Percentiles rank a stretch among this genome's conserved stretches.
Evolutionary conservation across 306 rosid species (phyloP).

Genomic region (Lagenaria siceraria): DNA sequence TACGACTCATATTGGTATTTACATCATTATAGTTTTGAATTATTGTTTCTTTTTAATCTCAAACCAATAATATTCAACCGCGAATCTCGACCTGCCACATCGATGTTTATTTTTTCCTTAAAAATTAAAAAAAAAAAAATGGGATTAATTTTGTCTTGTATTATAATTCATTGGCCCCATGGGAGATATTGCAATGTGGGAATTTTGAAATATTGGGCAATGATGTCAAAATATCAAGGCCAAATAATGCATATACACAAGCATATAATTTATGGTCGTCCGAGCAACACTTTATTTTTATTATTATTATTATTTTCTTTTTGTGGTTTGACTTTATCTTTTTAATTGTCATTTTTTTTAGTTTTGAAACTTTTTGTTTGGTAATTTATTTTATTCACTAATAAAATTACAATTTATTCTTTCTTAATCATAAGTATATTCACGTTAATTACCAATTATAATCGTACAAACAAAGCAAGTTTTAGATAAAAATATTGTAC

Average conservation of each 20-base stretch:
- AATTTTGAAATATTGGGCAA: slow-evolving; percentile 2
- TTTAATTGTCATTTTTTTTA: background rate
- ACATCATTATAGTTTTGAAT: background rate
- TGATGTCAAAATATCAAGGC: background rate
- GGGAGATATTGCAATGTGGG: background rate
- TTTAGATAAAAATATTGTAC: no score
- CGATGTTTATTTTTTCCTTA: background rate
- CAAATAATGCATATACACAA: background rate
- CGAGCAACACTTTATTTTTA: background rate
- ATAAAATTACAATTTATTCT: background rate
- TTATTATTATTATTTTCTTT: background rate
- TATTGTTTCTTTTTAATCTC: background rate
- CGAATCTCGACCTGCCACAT: slow-evolving; percentile 4
- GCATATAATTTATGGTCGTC: background rate
- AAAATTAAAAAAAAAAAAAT: no score
- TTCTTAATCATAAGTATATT: background rate
- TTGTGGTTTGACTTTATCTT: background rate
- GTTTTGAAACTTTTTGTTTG: background rate
- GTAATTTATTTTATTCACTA: background rate
- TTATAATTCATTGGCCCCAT: background rate
- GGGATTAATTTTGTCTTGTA: background rate
- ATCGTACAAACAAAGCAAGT: no score
- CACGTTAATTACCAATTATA: no score
- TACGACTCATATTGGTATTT: slow-evolving; percentile 4
- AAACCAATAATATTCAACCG: background rate